Evolutionary conservation across 768 basidiomycete genomes (phyloP), one percentile per base, ranked within the genome.

Genomic region (Boletus reticuloceps): DNA sequence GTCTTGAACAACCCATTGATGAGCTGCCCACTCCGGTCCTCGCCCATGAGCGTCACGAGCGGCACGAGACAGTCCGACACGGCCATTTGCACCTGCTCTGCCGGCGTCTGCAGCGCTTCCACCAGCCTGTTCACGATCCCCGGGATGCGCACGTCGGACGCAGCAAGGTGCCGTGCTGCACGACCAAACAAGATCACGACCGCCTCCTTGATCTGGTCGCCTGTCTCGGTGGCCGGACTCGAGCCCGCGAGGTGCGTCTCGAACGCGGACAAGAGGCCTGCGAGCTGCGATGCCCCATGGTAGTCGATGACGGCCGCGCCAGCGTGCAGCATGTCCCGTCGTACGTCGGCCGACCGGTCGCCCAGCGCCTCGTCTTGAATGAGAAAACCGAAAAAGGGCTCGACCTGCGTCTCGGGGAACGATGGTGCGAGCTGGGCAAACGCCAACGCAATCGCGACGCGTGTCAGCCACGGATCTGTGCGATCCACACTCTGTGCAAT

Each of bases 1-100:
- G 93, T 87, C 12, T 83, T 78, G 61, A 94, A 82, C 4, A 99
- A 78, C 52, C 78, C 75, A 47, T 92, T 89, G 43, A 94, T 81
- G n/a, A 99, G 76, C 20, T 72, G 67, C 3, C 80, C 74, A 25
- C 60, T 55, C 27, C 62, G 53, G 9, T 80, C 56, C 42, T 20
- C 76, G 32, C 77, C 75, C 79, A 92, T 88, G 31, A 85, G 72
- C 36, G 81, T 79, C 40, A 94, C 90, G 8, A 99, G 77, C 1
- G 94, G 92, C 0, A 92, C 88, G 5, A 99, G 77, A 73, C 96
- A 98, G 55, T 98, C 97, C 0, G 95, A 92, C 2, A 98, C 94
- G 9, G 97, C 95, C 43, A 92, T 87, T 69, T 98, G 96, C 0
- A 99, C 97, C 66, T 95, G 88, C 68, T 99, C 97, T 3, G 94